Evolutionary conservation across 768 basidiomycete genomes (phyloP), one percentile per base, ranked within the genome.

Genomic region (Piloderma croceum): DNA sequence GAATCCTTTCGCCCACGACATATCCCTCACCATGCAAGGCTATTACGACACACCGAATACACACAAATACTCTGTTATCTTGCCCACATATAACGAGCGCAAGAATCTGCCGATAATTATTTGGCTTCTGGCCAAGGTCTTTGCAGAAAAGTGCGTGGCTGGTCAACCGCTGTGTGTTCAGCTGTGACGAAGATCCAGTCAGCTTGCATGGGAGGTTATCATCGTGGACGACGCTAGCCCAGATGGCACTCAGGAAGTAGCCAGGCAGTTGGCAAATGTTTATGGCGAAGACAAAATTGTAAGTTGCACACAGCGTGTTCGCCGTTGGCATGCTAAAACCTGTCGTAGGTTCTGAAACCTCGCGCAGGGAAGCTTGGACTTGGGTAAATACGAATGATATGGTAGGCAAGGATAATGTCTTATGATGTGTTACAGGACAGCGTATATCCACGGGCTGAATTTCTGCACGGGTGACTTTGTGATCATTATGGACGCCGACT

Each of bases 401-500:
- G n/a, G n/a, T n/a, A n/a, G n/a, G n/a, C n/a, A n/a, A n/a, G n/a
- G n/a, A n/a, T n/a, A n/a, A n/a, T n/a, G n/a, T n/a, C n/a, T n/a
- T n/a, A 38, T 21, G 33, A 20, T 22, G n/a, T 18, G 40, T 13
- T 25, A 65, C 46, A 91, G 89, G 41, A 92, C 91, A 17, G 91
- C 91, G 24, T 94, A 94, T 57, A 86, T 93, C 25, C 86, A 94
- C 56, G 91, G 91, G 10, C 69, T 94, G 35, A 82, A 89, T 51
- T 93, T 87, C 61, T 85, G 83, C 50, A 82, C 82, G 0, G 91
- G 91, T 7, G 88, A 90, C 62, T 94, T 92, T 64, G 89, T 92
- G 17, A 88, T 93, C 56, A 93, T 94, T 58, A 94, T 94, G 91
- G 91, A 94, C 52, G 91, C 91, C 37, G 91, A 94, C 65, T 92